phyloP scores from a whole-genome alignment of 139 green algal species.

The Eudorina sp. region DNA sequence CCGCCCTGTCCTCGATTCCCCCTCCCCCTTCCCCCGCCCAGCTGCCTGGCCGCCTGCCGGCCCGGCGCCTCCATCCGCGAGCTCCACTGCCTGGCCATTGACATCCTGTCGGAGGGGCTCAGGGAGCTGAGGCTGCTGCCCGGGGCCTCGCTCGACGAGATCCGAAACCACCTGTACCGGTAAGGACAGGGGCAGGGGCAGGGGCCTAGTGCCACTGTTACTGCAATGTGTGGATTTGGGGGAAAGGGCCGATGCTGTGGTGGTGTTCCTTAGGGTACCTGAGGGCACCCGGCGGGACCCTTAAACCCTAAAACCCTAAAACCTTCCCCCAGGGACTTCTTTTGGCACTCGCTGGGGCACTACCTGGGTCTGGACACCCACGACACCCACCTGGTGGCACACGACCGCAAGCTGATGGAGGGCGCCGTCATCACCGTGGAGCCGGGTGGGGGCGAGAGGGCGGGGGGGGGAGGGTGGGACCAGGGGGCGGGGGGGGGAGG shows the following conservation, averaged over 20 bases:
- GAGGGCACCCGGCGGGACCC: too few relatives aligned
- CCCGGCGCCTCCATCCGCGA: constrained; percentile 70
- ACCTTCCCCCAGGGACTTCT: constrained; percentile 68
- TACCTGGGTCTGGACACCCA: constrained; percentile 90
- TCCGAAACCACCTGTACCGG: constrained; percentile 47
- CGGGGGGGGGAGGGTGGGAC: background rate
- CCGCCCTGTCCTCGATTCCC: too few relatives aligned
- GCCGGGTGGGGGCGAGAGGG: constrained; percentile 53
- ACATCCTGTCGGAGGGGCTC: constrained; percentile 59
- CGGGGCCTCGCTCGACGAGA: constrained; percentile 27
- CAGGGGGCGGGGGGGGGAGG: background rate
- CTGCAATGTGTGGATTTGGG: too few relatives aligned
- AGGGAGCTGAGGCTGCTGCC: constrained; percentile 52
- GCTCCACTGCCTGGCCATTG: constrained; percentile 52
- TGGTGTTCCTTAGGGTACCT: too few relatives aligned
- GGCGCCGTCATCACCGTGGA: constrained; percentile 87
- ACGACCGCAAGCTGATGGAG: constrained; percentile 68
- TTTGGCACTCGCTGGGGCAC: constrained; percentile 84
- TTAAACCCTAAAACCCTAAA: too few relatives aligned
- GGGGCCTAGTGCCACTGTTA: too few relatives aligned
- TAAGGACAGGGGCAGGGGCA: background rate
- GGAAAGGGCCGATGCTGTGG: too few relatives aligned
- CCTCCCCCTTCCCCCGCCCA: background rate
- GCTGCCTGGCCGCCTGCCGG: constrained; percentile 67
- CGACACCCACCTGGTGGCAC: constrained; percentile 76